Evolutionary conservation across 2,329 filamentous ascomycete genomes (phyloP), one percentile per base, ranked within the genome.

Genomic region (Ustulina deusta): DNA sequence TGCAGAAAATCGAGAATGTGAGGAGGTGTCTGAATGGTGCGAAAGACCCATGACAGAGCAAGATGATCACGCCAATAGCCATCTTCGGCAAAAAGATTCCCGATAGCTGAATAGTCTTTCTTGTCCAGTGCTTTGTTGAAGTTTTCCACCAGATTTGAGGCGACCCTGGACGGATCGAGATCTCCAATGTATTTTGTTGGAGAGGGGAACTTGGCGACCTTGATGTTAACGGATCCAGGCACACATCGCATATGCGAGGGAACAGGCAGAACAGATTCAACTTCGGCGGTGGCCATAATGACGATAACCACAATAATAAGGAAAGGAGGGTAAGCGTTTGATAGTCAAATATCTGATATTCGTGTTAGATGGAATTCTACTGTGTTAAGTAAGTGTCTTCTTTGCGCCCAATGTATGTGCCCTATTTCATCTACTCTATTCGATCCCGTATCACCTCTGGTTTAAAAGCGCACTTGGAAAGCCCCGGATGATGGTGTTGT

Each of bases 21-120:
- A 10, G 42, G 11, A 25, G 32, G 48, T 1, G 62, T 59, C 22
- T 65, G 54, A 22, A 65, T 22, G 22, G 62, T 65, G 29, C 62
- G 62, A 36, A 65, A 65, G 36, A 38, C 55, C 62, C 62, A 65
- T 15, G 62, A 65, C 3, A 65, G 36, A 4, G 38, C 46, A 32
- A 65, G 62, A 10, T 65, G 62, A 29, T 60, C 62, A 46, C 62
- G 55, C 62, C 62, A 65, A 48, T 65, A 55, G 38, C 62, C 56
- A 32, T 65, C 55, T 44, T 60, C 62, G 4, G 42, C 55, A 32
- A 65, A 65, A 36, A 55, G 48, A 46, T 55, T 54, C 6, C 46
- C 25, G 7, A 65, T 9, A 25, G 46, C 34, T 11, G 48, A 46
- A 48, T 59, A 54, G 15, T 65, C 56, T 36, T 48, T 46, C 20